Evolutionary conservation across 2,329 filamentous ascomycete genomes (phyloP).

Genomic region (Chrysosphaeria jannelii): DNA sequence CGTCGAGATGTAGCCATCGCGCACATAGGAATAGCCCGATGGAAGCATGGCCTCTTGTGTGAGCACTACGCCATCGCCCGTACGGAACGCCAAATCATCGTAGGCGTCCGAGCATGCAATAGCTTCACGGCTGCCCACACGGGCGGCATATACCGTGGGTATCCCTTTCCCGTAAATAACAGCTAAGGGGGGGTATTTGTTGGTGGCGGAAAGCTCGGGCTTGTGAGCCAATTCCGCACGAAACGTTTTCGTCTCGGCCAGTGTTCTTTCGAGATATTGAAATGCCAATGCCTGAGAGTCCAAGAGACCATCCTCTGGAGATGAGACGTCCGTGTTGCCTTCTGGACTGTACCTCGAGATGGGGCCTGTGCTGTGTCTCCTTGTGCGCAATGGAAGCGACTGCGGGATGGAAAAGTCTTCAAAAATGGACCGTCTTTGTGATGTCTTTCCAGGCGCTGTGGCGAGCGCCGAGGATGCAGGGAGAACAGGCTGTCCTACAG

Average conservation of each 20-base stretch:
- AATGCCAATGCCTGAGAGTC: constrained; percentile 20
- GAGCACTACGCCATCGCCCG: constrained; percentile 69
- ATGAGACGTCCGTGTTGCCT: too few species aligned
- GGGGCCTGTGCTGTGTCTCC: constrained; percentile 10
- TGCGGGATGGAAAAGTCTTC: too few species aligned
- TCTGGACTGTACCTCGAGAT: too few species aligned
- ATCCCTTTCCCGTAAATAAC: constrained; percentile 68
- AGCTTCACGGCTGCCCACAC: constrained; percentile 38
- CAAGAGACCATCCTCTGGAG: constrained; percentile 9
- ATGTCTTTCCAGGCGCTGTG: not conserved
- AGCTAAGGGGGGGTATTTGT: constrained; percentile 52
- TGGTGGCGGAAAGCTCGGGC: constrained; percentile 25
- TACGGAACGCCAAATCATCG: constrained; percentile 61
- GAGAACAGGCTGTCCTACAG: constrained; percentile 30
- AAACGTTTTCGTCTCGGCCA: constrained; percentile 42
- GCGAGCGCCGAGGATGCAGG: constrained; percentile 11
- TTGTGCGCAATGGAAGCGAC: constrained; percentile 9
- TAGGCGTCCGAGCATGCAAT: constrained; percentile 56
- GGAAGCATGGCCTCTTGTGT: constrained; percentile 67
- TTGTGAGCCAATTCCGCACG: constrained; percentile 40
- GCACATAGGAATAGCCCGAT: constrained; percentile 42
- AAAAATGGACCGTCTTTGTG: too few species aligned
- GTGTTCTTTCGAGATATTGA: constrained; percentile 43
- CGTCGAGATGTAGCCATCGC: constrained; percentile 44
- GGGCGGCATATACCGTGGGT: constrained; percentile 59